These are phyloP conservation scores for Yarrowia galli DNA, from an alignment of 1,139 yeast species.

Conservation along the genomic window DNA sequence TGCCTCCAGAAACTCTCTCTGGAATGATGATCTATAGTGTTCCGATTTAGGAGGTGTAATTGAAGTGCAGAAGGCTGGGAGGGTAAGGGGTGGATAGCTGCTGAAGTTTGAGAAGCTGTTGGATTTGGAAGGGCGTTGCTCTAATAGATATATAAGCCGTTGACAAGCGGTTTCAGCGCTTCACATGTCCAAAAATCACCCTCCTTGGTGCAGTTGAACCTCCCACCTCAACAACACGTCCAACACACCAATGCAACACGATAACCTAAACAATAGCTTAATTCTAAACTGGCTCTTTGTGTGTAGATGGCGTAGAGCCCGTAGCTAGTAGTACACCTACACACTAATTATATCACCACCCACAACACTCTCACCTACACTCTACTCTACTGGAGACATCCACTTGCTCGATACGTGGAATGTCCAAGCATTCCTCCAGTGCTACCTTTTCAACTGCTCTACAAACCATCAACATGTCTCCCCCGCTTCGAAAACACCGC, in stretches of 20 bases:
- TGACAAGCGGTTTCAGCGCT: no score
- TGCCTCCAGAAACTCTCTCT: background rate
- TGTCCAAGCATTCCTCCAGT: constrained; percentile 24
- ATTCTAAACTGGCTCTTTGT: background rate
- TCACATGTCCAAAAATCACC: no score
- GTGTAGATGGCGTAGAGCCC: background rate
- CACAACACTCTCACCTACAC: background rate
- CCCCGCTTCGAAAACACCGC: constrained; percentile 17
- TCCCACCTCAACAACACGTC: background rate
- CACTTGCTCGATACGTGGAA: constrained; percentile 11
- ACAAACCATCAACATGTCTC: constrained; percentile 26
- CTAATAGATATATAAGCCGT: no score
- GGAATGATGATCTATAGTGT: background rate
- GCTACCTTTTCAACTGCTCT: constrained; percentile 15
- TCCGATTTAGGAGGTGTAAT: constrained; percentile 23
- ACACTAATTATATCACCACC: no score
- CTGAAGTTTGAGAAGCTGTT: no score
- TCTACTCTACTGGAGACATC: background rate
- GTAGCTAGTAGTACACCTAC: no score
- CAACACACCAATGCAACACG: background rate
- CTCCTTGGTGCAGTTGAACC: background rate
- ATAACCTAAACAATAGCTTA: background rate
- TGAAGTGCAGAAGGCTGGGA: background rate
- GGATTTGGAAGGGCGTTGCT: no score
- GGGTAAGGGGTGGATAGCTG: background rate